These are phyloP conservation scores for Penicillium sp. DNA, from an alignment of 2,329 filamentous ascomycete genomes.

Conservation along the genomic window DNA sequence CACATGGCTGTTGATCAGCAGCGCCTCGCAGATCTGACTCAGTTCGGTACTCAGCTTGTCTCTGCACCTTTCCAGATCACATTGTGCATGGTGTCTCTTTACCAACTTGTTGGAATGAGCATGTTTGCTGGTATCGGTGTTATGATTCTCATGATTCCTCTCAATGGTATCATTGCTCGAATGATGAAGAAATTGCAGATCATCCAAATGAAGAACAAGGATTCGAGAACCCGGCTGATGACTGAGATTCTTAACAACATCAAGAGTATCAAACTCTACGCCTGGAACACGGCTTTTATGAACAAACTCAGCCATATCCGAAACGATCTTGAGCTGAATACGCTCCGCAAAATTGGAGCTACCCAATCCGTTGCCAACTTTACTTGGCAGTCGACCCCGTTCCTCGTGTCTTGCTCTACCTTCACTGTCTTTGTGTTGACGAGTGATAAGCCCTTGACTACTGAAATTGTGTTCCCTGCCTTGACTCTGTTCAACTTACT, in stretches of 20 bases:
- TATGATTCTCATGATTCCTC: slow-evolving; percentile 96
- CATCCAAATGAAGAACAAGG: slow-evolving; percentile 98
- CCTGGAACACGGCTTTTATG: slow-evolving; percentile 96
- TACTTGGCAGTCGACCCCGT: slow-evolving; percentile 96
- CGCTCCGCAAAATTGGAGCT: slow-evolving; percentile 91
- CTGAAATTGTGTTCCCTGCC: slow-evolving; percentile 93
- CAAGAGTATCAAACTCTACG: slow-evolving; percentile 99
- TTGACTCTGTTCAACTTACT: slow-evolving; percentile 91
- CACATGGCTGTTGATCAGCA: slow-evolving; percentile 99
- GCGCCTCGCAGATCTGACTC: slow-evolving; percentile 87
- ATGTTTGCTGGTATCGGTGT: slow-evolving; percentile 94
- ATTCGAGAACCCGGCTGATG: slow-evolving; percentile 86
- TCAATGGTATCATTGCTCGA: slow-evolving; percentile 88
- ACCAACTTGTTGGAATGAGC: slow-evolving; percentile 88
- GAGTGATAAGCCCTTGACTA: slow-evolving; percentile 75
- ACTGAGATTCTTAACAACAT: slow-evolving; percentile 99
- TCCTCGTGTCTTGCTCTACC: slow-evolving; percentile 94
- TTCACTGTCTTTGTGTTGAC: slow-evolving; percentile 93
- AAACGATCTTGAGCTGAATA: slow-evolving; percentile 94
- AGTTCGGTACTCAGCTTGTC: slow-evolving; percentile 94
- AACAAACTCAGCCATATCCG: slow-evolving; percentile 93
- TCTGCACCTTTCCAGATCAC: slow-evolving; percentile 95
- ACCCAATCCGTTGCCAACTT: slow-evolving; percentile 94
- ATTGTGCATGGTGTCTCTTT: slow-evolving; percentile 92
- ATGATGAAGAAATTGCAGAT: slow-evolving; percentile 96